Base-by-base conservation (phyloP, 169 alveolate genomes). In the Haemoproteus tartakovskyi region DNA sequence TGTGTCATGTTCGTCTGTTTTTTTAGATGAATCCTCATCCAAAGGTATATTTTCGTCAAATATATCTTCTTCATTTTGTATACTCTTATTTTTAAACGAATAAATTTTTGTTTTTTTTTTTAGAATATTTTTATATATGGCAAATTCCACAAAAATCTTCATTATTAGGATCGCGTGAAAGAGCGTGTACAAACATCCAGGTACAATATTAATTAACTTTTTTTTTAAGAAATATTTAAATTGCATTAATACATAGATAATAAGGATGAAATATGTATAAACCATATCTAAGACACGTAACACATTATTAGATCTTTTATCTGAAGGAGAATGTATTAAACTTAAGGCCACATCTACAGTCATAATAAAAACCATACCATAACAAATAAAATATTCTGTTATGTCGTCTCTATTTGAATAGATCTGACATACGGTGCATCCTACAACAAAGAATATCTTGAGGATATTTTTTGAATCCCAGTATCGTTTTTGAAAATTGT, bases 401-500 rank as follows among this genome's bases (percentile, higher is more conserved):
- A 45, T 57, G 36, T 56, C 2, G 47, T 19, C 47, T 46, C 46
- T 30, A 3, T 74, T 56, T 33, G 84, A 57, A 40, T 74, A 51
- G 37, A 74, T 30, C 12, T 74, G 74, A 12, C 84, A 74, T 16
- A 61, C 59, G 38, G 59, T 57, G 18, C 67, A 46, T 19, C 33
- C 4, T 2, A 61, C 57, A 36, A 74, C 50, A 27, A 74, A 57
- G 16, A 59, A 9, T 37, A 74, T 24, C 41, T 74, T 74, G 36
- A 57, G 27, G 18, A 74, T 37, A 45, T 74, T 45, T 11, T 57
- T 11, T 41, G 59, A 24, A 40, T 57, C 84, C 84, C 84, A 74
- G 30, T 78, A 74, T 48, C 84, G n/a, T 14, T 74, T 74, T 40
- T 74, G 74, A 38, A 57, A 74, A 38, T 74, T 74, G 51, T 74